These are phyloP conservation scores for Pythium phragmiticola DNA, from an alignment of 352 stramenopile species.

Conservation along the genomic window DNA sequence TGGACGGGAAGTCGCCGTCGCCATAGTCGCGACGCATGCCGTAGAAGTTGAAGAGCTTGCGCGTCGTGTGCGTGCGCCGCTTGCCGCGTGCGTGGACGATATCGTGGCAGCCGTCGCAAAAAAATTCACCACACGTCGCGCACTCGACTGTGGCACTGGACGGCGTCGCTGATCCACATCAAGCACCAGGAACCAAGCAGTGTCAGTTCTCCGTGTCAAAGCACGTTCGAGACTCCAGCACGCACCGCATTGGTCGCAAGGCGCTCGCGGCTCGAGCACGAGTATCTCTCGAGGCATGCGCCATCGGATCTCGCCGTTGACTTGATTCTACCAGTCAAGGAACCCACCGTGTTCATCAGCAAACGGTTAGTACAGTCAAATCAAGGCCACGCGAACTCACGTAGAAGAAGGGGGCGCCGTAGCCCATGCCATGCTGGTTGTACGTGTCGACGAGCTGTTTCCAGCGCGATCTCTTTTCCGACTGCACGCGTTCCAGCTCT, in stretches of 20 bases:
- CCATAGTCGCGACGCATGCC: conserved; percentile 89
- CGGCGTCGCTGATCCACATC: conserved; percentile 32
- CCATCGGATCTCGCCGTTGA: conserved; percentile 90
- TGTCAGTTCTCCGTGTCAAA: neutral
- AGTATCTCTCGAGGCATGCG: conserved; percentile 90
- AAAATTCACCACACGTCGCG: conserved; percentile 89
- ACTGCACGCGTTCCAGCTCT: conserved; percentile 36
- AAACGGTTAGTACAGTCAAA: neutral
- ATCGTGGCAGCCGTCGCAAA: conserved; percentile 82
- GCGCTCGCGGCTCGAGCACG: conserved; percentile 59
- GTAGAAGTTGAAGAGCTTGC: conserved; percentile 92
- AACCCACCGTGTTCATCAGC: neutral
- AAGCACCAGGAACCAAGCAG: neutral
- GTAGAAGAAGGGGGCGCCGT: conserved; percentile 91
- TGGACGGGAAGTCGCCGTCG: conserved; percentile 87
- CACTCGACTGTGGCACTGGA: conserved; percentile 81
- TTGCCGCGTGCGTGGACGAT: conserved; percentile 87
- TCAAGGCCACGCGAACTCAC: conserved; percentile 30
- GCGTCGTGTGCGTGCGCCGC: conserved; percentile 65
- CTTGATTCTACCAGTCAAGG: conserved; percentile 66
- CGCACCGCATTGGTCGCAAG: conserved; percentile 89
- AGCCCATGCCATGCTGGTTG: conserved; percentile 67
- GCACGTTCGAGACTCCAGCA: neutral
- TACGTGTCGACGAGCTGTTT: conserved; percentile 90
- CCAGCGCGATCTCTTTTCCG: conserved; percentile 70